phyloP scores from a whole-genome alignment of 306 rosid genomes.

The Cucumis cinereus region DNA sequence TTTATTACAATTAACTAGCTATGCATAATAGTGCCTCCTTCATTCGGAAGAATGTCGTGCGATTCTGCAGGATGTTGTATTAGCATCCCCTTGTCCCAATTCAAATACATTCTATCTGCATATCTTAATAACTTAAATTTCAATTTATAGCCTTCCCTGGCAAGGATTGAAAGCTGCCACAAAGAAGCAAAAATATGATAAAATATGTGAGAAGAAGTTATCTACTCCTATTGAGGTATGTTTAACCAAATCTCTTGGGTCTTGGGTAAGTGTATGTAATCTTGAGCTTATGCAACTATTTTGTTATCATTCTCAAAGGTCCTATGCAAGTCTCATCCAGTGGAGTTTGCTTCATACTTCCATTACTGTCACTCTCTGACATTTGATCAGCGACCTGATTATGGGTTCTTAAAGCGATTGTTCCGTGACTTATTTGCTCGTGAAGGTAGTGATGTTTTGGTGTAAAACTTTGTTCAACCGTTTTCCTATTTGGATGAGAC shows the following conservation, averaged over 20 bases:
- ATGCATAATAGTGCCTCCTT: background rate
- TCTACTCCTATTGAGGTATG: constrained; percentile 94
- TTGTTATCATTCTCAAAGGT: constrained; percentile 31
- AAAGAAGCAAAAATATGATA: constrained; percentile 92
- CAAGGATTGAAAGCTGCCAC: constrained; percentile 98
- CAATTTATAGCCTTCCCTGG: constrained; percentile 83
- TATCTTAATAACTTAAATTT: constrained; percentile 6
- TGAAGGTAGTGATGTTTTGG: constrained; percentile 42
- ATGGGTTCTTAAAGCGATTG: constrained; percentile 89
- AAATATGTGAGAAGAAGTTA: constrained; percentile 91
- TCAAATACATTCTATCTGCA: background rate
- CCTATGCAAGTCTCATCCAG: constrained; percentile 85
- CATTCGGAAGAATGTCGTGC: background rate
- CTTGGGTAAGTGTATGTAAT: constrained; percentile 6
- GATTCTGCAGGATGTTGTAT: background rate
- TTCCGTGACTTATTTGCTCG: constrained; percentile 78
- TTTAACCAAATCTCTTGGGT: constrained; percentile 8
- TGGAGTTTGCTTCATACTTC: constrained; percentile 92
- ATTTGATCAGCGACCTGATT: constrained; percentile 96
- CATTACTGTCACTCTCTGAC: constrained; percentile 89
- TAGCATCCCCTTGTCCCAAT: background rate
- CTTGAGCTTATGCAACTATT: background rate
- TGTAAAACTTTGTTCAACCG: background rate
- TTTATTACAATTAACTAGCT: background rate
- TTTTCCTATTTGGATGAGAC: background rate